These are phyloP conservation scores for Lentinula sp. DNA, from an alignment of 768 basidiomycete species.

Conservation along the genomic window DNA sequence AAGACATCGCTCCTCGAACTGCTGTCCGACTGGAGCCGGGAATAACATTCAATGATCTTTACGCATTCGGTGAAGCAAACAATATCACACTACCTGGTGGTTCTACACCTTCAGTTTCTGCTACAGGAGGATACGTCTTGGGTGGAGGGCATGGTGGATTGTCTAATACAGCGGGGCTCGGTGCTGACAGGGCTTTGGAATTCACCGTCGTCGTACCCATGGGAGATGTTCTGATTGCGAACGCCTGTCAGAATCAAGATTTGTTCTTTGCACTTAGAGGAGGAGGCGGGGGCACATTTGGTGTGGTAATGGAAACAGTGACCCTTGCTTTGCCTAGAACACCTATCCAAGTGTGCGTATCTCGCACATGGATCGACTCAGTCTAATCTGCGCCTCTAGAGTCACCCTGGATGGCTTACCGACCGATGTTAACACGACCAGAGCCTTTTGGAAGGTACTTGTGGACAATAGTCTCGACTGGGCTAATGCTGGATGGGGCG, in stretches of 20 bases:
- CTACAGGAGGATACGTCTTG: constrained; percentile 10
- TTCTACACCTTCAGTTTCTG: constrained; percentile 4
- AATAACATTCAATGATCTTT: constrained; percentile 11
- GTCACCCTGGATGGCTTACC: not conserved
- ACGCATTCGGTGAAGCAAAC: constrained; percentile 17
- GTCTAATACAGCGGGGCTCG: not conserved
- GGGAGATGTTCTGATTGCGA: constrained; percentile 32
- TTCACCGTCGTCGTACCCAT: constrained; percentile 37
- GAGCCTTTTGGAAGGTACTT: not conserved
- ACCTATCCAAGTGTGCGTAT: not conserved
- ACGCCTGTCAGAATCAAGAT: constrained; percentile 32
- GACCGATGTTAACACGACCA: not conserved
- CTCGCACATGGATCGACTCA: not conserved
- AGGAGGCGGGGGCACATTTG: constrained; percentile 44
- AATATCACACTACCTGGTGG: constrained; percentile 19
- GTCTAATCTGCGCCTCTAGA: not conserved
- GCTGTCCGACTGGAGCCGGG: constrained; percentile 9
- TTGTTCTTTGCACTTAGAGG: constrained; percentile 52
- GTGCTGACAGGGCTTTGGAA: constrained; percentile 19
- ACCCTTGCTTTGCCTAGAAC: not conserved
- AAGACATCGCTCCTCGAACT: not conserved
- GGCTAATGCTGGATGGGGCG: not conserved
- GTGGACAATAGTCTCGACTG: not conserved
- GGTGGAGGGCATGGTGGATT: constrained; percentile 4
- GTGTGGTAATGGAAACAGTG: constrained; percentile 25